A percentile compares a stretch with the other conserved stretches of the same genome.
Evolutionary conservation across 2,329 filamentous ascomycete species (phyloP).

Genomic region (Microsporum audouinii): DNA sequence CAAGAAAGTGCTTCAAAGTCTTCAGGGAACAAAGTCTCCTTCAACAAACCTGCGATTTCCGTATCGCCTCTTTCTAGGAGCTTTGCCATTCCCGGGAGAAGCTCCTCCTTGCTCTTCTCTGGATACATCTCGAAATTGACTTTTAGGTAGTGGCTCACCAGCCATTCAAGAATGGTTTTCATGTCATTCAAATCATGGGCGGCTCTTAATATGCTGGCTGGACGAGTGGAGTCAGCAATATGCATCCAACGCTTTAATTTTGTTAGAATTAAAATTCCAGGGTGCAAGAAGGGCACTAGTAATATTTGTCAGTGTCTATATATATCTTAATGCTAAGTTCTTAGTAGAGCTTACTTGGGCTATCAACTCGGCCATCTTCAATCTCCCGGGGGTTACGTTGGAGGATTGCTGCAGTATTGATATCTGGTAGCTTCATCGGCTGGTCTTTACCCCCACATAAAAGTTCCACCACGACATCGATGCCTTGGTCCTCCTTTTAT

Average conservation of each 20-base stretch:
- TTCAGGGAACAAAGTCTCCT: neutral
- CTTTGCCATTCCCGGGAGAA: slow-evolving; percentile 6
- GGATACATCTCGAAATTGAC: slow-evolving; percentile 10
- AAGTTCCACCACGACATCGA: neutral
- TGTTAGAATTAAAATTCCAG: slow-evolving; percentile 8
- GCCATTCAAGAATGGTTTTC: slow-evolving; percentile 6
- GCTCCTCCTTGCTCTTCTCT: slow-evolving; percentile 10
- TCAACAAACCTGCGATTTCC: neutral
- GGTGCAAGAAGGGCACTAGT: slow-evolving; percentile 8
- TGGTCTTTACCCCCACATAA: slow-evolving; percentile 7
- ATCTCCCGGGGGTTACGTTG: neutral
- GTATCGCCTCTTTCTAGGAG: neutral
- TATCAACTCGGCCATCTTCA: neutral
- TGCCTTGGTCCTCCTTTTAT: neutral
- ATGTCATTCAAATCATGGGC: slow-evolving; percentile 7
- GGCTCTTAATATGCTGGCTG: slow-evolving; percentile 6
- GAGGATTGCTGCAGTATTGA: slow-evolving; percentile 1
- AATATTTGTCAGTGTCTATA: neutral
- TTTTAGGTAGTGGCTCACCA: neutral
- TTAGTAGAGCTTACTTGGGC: neutral
- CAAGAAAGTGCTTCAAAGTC: neutral
- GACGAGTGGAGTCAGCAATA: slow-evolving; percentile 9
- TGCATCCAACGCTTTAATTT: slow-evolving; percentile 13
- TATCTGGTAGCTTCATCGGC: slow-evolving; percentile 8
- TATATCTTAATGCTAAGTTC: neutral